These are phyloP conservation scores for Candida saitoana DNA, from an alignment of 805 yeast species.

Conservation along the genomic window DNA sequence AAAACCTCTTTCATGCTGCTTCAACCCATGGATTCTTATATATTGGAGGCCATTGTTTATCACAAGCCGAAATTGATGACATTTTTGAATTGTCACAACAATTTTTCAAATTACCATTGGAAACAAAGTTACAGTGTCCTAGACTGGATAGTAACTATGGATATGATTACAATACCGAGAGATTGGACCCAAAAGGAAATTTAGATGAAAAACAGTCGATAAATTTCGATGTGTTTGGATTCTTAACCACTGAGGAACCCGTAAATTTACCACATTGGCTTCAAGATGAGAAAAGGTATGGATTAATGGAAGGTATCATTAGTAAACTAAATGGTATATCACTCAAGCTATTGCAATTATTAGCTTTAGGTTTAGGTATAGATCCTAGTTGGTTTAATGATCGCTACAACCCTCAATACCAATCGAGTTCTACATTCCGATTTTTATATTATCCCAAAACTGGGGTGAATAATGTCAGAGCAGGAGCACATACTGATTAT, in stretches of 20 bases:
- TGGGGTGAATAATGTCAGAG: conserved; percentile 56
- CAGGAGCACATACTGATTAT: conserved; percentile 85
- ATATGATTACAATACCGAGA: conserved; percentile 52
- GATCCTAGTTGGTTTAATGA: conserved; percentile 63
- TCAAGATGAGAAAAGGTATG: conserved; percentile 34
- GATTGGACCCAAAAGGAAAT: conserved; percentile 30
- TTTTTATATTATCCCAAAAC: conserved; percentile 66
- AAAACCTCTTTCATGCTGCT: conserved; percentile 53
- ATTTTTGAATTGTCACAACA: conserved; percentile 45
- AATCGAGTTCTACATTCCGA: conserved; percentile 63
- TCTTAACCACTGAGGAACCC: conserved; percentile 39
- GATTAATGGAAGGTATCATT: conserved; percentile 31
- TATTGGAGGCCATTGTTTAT: conserved; percentile 60
- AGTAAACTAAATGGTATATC: conserved; percentile 48
- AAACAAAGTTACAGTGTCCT: conserved; percentile 46
- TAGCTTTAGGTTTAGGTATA: conserved; percentile 60
- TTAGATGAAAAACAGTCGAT: conserved; percentile 68
- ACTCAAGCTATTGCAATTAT: conserved; percentile 45
- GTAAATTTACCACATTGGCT: conserved; percentile 51
- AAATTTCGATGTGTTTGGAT: conserved; percentile 57
- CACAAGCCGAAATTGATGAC: conserved; percentile 47
- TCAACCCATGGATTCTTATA: conserved; percentile 63
- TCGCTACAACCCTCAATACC: conserved; percentile 50
- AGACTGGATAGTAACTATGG: conserved; percentile 59
- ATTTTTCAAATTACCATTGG: conserved; percentile 49